Base-by-base conservation (phyloP, 441 rosid genomes). In the Euphorbia corollata region DNA sequence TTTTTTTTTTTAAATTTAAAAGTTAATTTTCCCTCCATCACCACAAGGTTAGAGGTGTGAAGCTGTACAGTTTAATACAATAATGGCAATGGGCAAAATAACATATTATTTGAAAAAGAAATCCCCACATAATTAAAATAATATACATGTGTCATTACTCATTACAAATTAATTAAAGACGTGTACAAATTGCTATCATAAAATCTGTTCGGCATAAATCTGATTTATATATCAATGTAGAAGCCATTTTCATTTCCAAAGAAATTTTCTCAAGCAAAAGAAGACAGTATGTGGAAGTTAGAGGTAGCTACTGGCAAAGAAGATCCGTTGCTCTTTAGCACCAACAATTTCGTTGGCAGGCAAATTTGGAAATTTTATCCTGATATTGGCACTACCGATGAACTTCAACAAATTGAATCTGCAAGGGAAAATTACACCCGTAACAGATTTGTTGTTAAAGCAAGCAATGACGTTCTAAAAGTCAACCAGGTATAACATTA, bases 251-350 rank as follows among this genome's bases (percentile, higher is more conserved):
- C 6, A 1, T 48, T 48, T 2, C 53, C 19, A 2, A 9, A 2
- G 13, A 22, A 54, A 8, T 0, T 19, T 54, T 4, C 4, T 50
- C 6, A 2, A 16, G 11, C 1, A 20, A 54, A 54, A 8, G 19
- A 9, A 20, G 18, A 45, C 50, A 48, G 22, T 30, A 70, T 70
- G 73, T 70, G 73, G 73, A 70, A 70, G 63, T 65, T 70, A 39
- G 73, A 62, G 47, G 68, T 30, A 12, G 73, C 30, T 0, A 24
- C 64, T 13, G 48, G 68, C 5, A 56, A 56, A 0, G 18, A 43
- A 12, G 57, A 36, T 62, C 63, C 68, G 12, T 63, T 39, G 62
- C 43, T 70, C 18, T 11, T 53, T 39, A 70, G 47, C 36, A 63
- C 68, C 15, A 63, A 70, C 11, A 53, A 50, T 18, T 63, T 70